Evolutionary conservation across 2,329 filamentous ascomycete genomes (phyloP).

Genomic region (Monosporascus sp.): DNA sequence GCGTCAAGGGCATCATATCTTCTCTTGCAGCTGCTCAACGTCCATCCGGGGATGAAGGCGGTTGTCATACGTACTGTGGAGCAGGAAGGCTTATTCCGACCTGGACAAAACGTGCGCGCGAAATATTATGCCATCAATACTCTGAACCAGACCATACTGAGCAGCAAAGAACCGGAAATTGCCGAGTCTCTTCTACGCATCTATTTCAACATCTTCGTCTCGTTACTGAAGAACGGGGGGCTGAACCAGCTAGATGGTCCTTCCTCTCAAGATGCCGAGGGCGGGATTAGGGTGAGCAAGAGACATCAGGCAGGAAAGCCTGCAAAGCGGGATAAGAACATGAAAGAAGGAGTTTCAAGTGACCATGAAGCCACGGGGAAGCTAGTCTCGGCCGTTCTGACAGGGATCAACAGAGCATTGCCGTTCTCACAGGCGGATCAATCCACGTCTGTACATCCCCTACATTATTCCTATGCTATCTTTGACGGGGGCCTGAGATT

Average conservation of each 20-base stretch:
- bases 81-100: slow-evolving; percentile 79
- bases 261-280: slow-evolving; percentile 29
- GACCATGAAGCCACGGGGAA: slow-evolving; percentile 80
- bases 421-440: slow-evolving; percentile 84
- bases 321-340: slow-evolving; percentile 31
- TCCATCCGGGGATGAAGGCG: slow-evolving; percentile 89
- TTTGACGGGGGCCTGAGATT: not conserved
- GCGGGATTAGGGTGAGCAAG: slow-evolving; percentile 43
- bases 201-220: slow-evolving; percentile 86
- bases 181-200: slow-evolving; percentile 80
- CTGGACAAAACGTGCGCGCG: slow-evolving; percentile 79
- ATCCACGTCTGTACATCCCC: slow-evolving; percentile 50
- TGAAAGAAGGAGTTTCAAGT: slow-evolving; percentile 22
- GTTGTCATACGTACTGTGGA: slow-evolving; percentile 83
- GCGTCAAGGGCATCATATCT: slow-evolving; percentile 90
- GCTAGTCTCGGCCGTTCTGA: slow-evolving; percentile 83
- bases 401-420: slow-evolving; percentile 91
- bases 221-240: slow-evolving; percentile 63
- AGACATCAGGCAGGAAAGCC: slow-evolving; percentile 39
- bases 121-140: slow-evolving; percentile 97
- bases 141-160: slow-evolving; percentile 92
- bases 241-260: slow-evolving; percentile 34
- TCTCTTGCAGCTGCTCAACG: slow-evolving; percentile 81
- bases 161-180: slow-evolving; percentile 72
- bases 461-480: not conserved